Evolutionary conservation across 164 flowering plant genomes (phyloP).

Genomic region (Vitis amurensis): DNA sequence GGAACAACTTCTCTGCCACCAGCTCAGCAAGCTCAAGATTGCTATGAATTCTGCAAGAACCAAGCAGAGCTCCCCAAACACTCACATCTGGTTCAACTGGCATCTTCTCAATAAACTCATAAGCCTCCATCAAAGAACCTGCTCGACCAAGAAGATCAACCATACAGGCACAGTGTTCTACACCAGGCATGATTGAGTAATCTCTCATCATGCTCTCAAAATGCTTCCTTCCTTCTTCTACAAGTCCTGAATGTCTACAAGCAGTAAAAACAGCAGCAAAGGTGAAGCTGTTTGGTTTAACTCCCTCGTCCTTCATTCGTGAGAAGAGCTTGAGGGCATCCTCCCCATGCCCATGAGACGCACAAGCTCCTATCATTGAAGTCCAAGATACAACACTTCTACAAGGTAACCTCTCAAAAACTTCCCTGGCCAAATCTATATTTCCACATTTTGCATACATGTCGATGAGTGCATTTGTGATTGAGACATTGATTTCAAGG

Average conservation of each 20-base stretch:
- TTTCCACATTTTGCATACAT: conserved; percentile 16
- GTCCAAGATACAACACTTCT: conserved; percentile 29
- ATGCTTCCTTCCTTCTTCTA: conserved; percentile 6
- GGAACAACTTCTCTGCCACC: conserved; percentile 8
- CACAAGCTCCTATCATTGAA: conserved; percentile 28
- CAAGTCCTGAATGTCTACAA: conserved; percentile 20
- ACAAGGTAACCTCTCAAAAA: conserved; percentile 17
- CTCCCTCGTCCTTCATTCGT: conserved; percentile 13
- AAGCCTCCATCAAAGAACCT: conserved; percentile 15
- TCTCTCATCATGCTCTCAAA: conserved; percentile 16
- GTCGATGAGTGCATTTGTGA: conserved; percentile 22
- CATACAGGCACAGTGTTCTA: conserved; percentile 22
- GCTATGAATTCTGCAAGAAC: conserved; percentile 10
- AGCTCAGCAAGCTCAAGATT: conserved; percentile 16
- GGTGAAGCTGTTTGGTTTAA: conserved; percentile 18
- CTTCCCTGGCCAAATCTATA: conserved; percentile 2
- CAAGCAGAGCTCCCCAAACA: conserved; percentile 15
- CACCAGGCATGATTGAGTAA: conserved; percentile 9
- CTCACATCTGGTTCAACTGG: conserved; percentile 18
- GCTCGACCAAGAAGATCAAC: conserved; percentile 22
- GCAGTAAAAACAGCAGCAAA: conserved; percentile 13
- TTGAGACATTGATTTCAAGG: conserved; percentile 19
- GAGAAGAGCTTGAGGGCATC: conserved; percentile 17
- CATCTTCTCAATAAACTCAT: conserved; percentile 12
- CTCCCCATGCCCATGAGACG: conserved; percentile 13